These are phyloP conservation scores for Ziziphus jujuba DNA, from an alignment of 306 rosid genomes.

Conservation along the genomic window DNA sequence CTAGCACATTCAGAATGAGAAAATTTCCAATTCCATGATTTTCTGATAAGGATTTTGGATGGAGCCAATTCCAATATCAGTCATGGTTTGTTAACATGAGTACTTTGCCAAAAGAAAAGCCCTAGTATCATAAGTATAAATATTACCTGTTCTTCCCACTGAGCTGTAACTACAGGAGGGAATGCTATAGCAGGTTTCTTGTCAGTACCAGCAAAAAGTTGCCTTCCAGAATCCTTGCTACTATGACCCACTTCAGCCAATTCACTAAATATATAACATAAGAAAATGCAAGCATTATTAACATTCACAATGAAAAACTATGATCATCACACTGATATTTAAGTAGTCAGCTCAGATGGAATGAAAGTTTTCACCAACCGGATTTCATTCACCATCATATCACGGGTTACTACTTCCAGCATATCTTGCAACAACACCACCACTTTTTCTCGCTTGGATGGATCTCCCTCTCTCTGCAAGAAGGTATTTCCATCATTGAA, in stretches of 20 bases:
- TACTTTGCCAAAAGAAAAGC: no score
- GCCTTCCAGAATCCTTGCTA: constrained; percentile 87
- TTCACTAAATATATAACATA: constrained; percentile 54
- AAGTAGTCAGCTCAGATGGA: constrained; percentile 15
- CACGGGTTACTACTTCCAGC: constrained; percentile 96
- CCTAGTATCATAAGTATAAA: no score
- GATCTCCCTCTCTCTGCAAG: constrained; percentile 68
- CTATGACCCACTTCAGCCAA: constrained; percentile 77
- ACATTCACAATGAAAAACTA: neutral
- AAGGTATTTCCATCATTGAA: constrained; percentile 21
- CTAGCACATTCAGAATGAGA: no score
- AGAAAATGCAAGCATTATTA: constrained; percentile 20
- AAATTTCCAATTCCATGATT: no score
- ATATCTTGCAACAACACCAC: constrained; percentile 91
- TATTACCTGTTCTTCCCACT: constrained; percentile 94
- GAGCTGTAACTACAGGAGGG: constrained; percentile 82
- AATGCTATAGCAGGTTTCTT: constrained; percentile 67
- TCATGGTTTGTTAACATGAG: no score
- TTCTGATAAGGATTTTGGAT: no score
- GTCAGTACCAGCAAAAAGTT: constrained; percentile 94
- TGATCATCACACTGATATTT: neutral
- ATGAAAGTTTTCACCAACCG: constrained; percentile 52
- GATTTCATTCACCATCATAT: constrained; percentile 86
- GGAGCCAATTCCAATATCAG: no score
- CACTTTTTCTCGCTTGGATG: constrained; percentile 60